Evolutionary conservation across 2,329 filamentous ascomycete species (phyloP).

Genomic region (Xylariaceae sp.): DNA sequence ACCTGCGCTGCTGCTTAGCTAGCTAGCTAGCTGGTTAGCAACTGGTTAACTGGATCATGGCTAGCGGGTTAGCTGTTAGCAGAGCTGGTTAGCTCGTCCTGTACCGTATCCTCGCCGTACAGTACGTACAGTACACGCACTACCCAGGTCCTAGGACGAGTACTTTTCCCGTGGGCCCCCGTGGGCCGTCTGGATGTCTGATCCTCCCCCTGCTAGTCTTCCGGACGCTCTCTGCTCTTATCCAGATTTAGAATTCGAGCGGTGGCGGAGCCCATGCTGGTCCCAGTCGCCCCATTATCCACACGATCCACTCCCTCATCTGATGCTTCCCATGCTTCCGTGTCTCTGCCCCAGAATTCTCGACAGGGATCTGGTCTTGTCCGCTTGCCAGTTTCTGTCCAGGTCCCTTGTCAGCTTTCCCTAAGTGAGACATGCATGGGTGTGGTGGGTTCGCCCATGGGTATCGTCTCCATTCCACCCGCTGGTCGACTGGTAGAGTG

Average conservation of each 20-base stretch:
- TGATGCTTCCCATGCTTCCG: constrained; percentile 40
- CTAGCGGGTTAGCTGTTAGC: no score
- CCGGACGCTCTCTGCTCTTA: constrained; percentile 10
- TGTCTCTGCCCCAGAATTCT: constrained; percentile 40
- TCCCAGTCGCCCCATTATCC: constrained; percentile 21
- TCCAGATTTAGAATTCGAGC: constrained; percentile 33
- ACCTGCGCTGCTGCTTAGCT: neutral
- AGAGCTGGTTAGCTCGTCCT: neutral
- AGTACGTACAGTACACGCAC: neutral
- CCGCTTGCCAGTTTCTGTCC: constrained; percentile 24
- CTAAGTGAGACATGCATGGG: constrained; percentile 47
- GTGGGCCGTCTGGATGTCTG: neutral
- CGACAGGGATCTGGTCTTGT: constrained; percentile 32
- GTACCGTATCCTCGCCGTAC: neutral
- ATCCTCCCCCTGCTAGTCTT: constrained; percentile 2
- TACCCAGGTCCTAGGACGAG: neutral
- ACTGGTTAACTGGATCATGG: no score
- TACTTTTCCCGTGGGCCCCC: neutral
- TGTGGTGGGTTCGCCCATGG: constrained; percentile 28
- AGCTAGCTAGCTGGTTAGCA: neutral
- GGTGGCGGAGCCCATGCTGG: constrained; percentile 29
- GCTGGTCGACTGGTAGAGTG: constrained; percentile 29
- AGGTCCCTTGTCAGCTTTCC: constrained; percentile 39
- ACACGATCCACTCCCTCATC: constrained; percentile 33
- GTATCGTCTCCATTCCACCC: constrained; percentile 34